A percentile compares a stretch with the other conserved stretches of the same genome.
These are phyloP conservation scores for Volvariella volvacea DNA, from an alignment of 1,284 basidiomycete species.

Conservation along the genomic window DNA sequence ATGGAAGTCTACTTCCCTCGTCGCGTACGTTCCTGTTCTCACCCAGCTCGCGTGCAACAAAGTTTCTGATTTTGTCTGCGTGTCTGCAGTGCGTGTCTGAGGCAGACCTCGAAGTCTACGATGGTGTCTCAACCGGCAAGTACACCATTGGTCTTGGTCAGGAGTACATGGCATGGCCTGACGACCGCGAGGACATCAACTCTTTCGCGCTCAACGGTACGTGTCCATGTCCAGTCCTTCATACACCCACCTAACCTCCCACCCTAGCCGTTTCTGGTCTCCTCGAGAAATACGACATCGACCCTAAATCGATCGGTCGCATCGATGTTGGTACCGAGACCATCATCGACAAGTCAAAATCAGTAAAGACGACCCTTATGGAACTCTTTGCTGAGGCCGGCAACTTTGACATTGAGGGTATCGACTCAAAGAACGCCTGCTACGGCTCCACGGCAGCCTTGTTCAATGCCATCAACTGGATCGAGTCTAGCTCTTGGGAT, in stretches of 20 bases:
- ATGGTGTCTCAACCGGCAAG: slow-evolving; percentile 93
- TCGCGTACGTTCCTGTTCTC: slow-evolving; percentile 49
- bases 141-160: slow-evolving; percentile 99
- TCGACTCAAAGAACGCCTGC: slow-evolving; percentile 99
- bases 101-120: slow-evolving; percentile 90
- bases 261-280: slow-evolving; percentile 81
- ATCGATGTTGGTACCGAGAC: slow-evolving; percentile 99
- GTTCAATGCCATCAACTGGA: slow-evolving; percentile 97
- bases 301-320: slow-evolving; percentile 94
- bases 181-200: slow-evolving; percentile 98
- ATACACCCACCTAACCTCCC: slow-evolving; percentile 6
- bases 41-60: slow-evolving; percentile 8
- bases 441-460: slow-evolving; percentile 98
- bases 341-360: slow-evolving; percentile 99
- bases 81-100: slow-evolving; percentile 82
- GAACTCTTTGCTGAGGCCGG: slow-evolving; percentile 90
- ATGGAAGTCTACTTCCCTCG: slow-evolving; percentile 94
- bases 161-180: slow-evolving; percentile 96
- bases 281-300: slow-evolving; percentile 92
- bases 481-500: slow-evolving; percentile 97
- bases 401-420: slow-evolving; percentile 97
- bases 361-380: slow-evolving; percentile 98
- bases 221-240: slow-evolving; percentile 19
- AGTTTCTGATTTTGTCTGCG: slow-evolving; percentile 12
- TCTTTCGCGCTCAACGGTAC: slow-evolving; percentile 91